Evolutionary conservation across 2,329 filamentous ascomycete genomes (phyloP).

Genomic region (Colletotrichum falcatum): DNA sequence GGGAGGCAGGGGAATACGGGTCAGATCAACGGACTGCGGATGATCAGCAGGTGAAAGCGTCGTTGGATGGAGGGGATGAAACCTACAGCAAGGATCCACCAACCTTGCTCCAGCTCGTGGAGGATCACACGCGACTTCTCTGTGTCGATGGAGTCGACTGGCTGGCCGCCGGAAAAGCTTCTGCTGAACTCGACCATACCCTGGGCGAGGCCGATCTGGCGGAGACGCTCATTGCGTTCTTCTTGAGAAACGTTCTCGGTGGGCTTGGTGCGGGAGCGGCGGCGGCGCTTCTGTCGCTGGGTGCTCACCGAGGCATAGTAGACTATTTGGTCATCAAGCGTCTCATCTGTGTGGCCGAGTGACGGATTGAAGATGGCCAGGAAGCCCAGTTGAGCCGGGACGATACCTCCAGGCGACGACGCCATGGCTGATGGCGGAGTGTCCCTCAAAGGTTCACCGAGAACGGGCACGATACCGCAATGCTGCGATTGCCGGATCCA

Average conservation of each 20-base stretch:
- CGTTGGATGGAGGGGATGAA: background rate
- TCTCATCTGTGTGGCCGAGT: conserved; percentile 70
- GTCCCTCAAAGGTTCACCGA: conserved; percentile 4
- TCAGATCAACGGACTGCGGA: conserved; percentile 81
- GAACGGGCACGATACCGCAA: conserved; percentile 5
- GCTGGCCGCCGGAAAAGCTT: conserved; percentile 82
- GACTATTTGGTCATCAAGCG: conserved; percentile 84
- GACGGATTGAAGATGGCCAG: conserved; percentile 95
- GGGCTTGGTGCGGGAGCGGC: conserved; percentile 56
- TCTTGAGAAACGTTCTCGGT: conserved; percentile 65
- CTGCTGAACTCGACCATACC: conserved; percentile 95
- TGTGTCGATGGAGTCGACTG: conserved; percentile 90
- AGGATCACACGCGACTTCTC: conserved; percentile 88
- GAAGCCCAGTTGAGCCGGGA: conserved; percentile 89
- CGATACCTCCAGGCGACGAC: conserved; percentile 51
- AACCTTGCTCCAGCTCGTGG: conserved; percentile 87
- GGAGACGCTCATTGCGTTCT: conserved; percentile 85
- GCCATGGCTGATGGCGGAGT: conserved; percentile 30
- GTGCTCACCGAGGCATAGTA: conserved; percentile 82
- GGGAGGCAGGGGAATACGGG: conserved; percentile 73
- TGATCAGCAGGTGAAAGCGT: conserved; percentile 7
- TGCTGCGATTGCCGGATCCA: conserved; percentile 8
- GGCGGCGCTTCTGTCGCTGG: conserved; percentile 54
- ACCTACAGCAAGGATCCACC: conserved; percentile 94
- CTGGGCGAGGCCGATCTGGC: conserved; percentile 95